Base-by-base conservation (phyloP, 2,329 filamentous ascomycete species). In the Aspergillus chevalieri region DNA sequence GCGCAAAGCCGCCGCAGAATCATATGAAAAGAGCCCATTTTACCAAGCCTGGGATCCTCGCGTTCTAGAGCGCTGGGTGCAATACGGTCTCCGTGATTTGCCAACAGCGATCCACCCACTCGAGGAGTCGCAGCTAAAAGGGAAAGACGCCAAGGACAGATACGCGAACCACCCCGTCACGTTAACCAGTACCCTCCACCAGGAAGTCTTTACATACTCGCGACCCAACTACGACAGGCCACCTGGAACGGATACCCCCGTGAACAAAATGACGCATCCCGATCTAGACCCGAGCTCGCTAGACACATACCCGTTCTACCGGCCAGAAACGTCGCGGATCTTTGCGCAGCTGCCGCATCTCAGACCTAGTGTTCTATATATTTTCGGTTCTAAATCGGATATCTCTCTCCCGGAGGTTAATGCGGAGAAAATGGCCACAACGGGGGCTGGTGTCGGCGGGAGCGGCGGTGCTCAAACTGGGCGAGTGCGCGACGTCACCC, bases 41-140 rank as follows among this genome's bases (percentile, higher is more conserved):
- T 96, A 95, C 70, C 76, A 83, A 55, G 60, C 78, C 9, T 97
- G 92, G 92, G 89, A 97, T 61, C 75, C 80, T 1, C 79, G 90
- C 43, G 90, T 91, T 0, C 75, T 96, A 0, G 82, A 90, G 9
- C 75, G 78, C 28, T 92, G 86, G 84, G 70, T 90, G 42, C 58
- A 80, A 50, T 77, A 87, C 62, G 91, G 90, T 10, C 72, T 96
- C n/a, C 80, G 87, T n/a, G 78, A 85, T 14, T 74, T 84, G 2
- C 87, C 88, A 2, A 89, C 87, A 0, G 60, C 65, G n/a, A 64
- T 69, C 46, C 55, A 72, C 54, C 65, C 65, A 4, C 54, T 66
- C 4, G 53, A 61, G 9, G 51, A 57, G 36, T 51, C 50, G n/a
- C 28, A 38, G 14, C 39, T 44, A 14, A 49, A 58, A 24, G 26